Evolutionary conservation across 2,329 filamentous ascomycete genomes (phyloP).

Genomic region (Pezicula carpinea): DNA sequence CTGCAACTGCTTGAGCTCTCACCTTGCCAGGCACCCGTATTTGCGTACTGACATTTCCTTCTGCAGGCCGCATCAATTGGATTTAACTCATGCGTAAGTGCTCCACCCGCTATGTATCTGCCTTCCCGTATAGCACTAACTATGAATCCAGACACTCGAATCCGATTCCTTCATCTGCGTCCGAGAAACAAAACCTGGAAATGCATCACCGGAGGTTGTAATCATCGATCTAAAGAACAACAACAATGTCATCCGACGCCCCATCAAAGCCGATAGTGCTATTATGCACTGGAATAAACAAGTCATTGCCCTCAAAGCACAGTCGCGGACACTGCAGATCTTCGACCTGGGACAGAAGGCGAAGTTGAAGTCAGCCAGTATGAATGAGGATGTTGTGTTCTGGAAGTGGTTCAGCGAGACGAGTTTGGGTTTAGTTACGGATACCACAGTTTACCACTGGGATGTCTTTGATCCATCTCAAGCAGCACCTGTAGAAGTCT

Average conservation of each 20-base stretch:
- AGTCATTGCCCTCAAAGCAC: slow-evolving; percentile 94
- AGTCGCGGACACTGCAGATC: slow-evolving; percentile 91
- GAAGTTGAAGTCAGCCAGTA: slow-evolving; percentile 92
- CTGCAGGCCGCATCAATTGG: slow-evolving; percentile 67
- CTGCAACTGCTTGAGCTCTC: slow-evolving; percentile 14
- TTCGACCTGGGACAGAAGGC: slow-evolving; percentile 91
- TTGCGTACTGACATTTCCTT: slow-evolving; percentile 25
- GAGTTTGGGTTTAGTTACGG: slow-evolving; percentile 84
- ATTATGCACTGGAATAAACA: slow-evolving; percentile 99
- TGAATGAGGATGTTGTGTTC: slow-evolving; percentile 96
- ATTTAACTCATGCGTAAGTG: slow-evolving; percentile 80
- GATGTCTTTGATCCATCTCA: slow-evolving; percentile 86
- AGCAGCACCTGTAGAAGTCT: slow-evolving; percentile 79
- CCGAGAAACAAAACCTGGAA: slow-evolving; percentile 85
- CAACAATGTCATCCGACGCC: slow-evolving; percentile 90
- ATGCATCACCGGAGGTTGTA: slow-evolving; percentile 85
- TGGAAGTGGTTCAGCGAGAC: slow-evolving; percentile 98
- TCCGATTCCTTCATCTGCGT: slow-evolving; percentile 96
- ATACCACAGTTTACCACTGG: slow-evolving; percentile 93
- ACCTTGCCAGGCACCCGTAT: slow-evolving; percentile 16
- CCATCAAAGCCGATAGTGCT: slow-evolving; percentile 98
- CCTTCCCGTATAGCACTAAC: slow-evolving; percentile 9
- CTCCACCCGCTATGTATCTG: slow-evolving; percentile 8
- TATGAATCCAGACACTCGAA: slow-evolving; percentile 74
- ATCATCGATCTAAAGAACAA: slow-evolving; percentile 97